Evolutionary conservation across 2,329 filamentous ascomycete genomes (phyloP), one percentile per base, ranked within the genome.

Genomic region (Calycina herbarum): DNA sequence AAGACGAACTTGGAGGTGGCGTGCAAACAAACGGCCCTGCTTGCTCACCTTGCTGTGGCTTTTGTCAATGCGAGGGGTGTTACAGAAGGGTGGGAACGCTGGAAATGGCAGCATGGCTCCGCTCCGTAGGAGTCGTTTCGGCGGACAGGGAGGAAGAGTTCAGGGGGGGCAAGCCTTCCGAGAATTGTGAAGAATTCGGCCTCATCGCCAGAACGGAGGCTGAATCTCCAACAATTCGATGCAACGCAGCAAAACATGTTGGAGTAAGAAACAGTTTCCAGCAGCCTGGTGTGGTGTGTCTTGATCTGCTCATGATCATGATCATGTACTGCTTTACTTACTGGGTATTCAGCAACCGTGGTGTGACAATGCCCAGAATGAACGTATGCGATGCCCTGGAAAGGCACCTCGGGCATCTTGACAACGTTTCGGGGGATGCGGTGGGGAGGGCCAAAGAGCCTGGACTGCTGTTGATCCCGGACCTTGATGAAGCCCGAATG

Each of bases 41-140:
- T 40, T 40, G 38, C 38, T 40, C 38, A 40, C 38, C 20, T 27
- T 54, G n/a, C 20, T 54, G 20, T 54, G 48, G 48, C 48, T 54
- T 48, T 54, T 24, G 48, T 54, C 48, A 54, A 67, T 64, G 65
- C 67, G 59, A 57, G 59, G 29, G 62, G 54, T 66, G 70, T 72
- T 69, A 72, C 70, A 72, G 62, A 66, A 58, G n/a, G 66, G 67
- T 67, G 65, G 61, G 65, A 38, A 58, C 48, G 24, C 20, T 48
- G 42, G 17, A n/a, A 66, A 64, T 62, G 62, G 54, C 56, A 57
- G 62, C 66, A 35, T 65, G 65, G 11, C 20, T 20, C 20, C 20
- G 20, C 38, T 40, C 11, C 48, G 57, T 51, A 35, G 65, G 67
- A 56, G 68, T 61, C 60, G 59, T 45, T 27, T 51, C 48, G 24